Conservation (phyloP, 345 rosid species). For the Hibiscus trionum region DNA sequence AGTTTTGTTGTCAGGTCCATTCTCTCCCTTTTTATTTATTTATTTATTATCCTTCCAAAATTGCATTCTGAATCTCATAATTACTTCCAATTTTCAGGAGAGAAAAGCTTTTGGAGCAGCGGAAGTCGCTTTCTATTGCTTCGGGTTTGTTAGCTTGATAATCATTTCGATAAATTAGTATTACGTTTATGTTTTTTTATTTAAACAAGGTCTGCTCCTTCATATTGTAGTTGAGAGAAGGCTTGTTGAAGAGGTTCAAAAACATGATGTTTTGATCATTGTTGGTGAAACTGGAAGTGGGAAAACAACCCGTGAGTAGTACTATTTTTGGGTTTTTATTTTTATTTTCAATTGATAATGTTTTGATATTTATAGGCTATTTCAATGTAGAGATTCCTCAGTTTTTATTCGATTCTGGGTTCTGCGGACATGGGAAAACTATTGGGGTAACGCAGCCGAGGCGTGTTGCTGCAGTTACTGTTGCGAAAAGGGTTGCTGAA, state of each 20-base stretch:
- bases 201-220: slow-evolving; percentile 3
- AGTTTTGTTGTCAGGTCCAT: slow-evolving; percentile 24
- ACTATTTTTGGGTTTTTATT: not conserved
- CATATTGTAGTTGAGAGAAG: slow-evolving; percentile 48
- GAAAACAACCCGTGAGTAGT: slow-evolving; percentile 77
- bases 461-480: slow-evolving; percentile 88
- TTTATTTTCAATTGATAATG: not conserved
- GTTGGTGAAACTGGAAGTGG: slow-evolving; percentile 99
- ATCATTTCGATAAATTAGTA: not conserved
- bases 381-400: slow-evolving; percentile 66
- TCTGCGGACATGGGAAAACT: slow-evolving; percentile 62
- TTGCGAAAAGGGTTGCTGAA: slow-evolving; percentile 78
- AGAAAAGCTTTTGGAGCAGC: slow-evolving; percentile 45
- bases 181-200: not conserved
- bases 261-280: slow-evolving; percentile 53
- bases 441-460: slow-evolving; percentile 85
- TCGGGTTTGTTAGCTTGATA: slow-evolving; percentile 34
- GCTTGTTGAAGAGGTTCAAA: slow-evolving; percentile 62
- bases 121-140: slow-evolving; percentile 83
- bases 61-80: slow-evolving; percentile 4
- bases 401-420: slow-evolving; percentile 63
- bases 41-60: not conserved
- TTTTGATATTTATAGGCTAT: not conserved
- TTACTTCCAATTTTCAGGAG: slow-evolving; percentile 26
- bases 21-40: not conserved